phyloP scores from a whole-genome alignment of 331 rosid species.

The Quercus phellos region DNA sequence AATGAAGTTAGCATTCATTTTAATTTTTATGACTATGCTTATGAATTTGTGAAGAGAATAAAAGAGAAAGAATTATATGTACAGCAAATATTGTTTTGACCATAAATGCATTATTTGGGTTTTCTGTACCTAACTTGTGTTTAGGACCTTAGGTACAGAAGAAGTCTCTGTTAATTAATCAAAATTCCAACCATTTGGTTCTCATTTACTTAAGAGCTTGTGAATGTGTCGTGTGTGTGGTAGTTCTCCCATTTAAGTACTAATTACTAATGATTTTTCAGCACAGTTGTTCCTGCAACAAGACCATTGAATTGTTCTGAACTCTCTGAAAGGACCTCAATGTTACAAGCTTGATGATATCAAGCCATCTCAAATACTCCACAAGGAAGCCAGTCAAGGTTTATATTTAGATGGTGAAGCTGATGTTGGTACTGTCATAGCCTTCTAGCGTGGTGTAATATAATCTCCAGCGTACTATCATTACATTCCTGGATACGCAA shows the following conservation, averaged over 20 bases:
- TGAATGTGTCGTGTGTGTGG: not conserved
- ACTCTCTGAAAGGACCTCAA: conserved; percentile 56
- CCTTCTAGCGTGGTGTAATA: conserved; percentile 75
- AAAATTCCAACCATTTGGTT: not conserved
- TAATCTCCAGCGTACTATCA: conserved; percentile 79
- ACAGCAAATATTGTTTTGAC: not conserved
- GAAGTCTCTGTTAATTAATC: not conserved
- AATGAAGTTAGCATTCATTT: not conserved
- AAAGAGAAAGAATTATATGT: not conserved
- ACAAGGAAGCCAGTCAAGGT: conserved; percentile 78
- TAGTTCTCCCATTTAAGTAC: conserved; percentile 2
- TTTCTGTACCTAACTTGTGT: not conserved
- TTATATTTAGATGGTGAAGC: conserved; percentile 64
- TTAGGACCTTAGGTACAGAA: not conserved
- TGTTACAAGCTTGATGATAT: conserved; percentile 57
- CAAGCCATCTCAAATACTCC: conserved; percentile 64
- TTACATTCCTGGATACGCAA: conserved; percentile 80
- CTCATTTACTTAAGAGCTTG: not conserved
- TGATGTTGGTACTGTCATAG: conserved; percentile 66
- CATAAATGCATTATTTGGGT: not conserved
- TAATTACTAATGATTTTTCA: conserved; percentile 43
- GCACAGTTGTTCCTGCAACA: conserved; percentile 61
- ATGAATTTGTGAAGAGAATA: not conserved
- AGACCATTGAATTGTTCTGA: conserved; percentile 47
- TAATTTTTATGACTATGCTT: no score